These are phyloP conservation scores for Aureobasidium lini DNA, from an alignment of 2,329 filamentous ascomycete genomes.

Conservation along the genomic window DNA sequence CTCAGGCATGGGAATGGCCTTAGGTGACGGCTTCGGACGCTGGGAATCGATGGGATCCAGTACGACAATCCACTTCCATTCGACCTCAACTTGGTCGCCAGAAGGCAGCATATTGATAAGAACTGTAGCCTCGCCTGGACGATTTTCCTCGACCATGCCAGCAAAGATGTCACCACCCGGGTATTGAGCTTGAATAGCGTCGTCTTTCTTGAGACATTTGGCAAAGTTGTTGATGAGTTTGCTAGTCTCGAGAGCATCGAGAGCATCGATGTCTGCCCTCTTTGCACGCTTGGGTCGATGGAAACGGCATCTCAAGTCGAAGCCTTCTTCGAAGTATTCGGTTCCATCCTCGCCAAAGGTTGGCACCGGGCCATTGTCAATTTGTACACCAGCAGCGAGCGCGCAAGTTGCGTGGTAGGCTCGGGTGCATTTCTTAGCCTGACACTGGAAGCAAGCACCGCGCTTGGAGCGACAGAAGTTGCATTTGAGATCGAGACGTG, in stretches of 20 bases:
- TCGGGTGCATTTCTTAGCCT: conserved; percentile 84
- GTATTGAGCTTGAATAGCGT: conserved; percentile 82
- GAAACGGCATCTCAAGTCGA: conserved; percentile 91
- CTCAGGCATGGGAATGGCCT: conserved; percentile 62
- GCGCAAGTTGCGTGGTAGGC: conserved; percentile 95
- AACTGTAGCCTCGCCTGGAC: conserved; percentile 64
- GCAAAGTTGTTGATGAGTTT: conserved; percentile 62
- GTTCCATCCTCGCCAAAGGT: conserved; percentile 85
- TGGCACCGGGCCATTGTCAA: conserved; percentile 78
- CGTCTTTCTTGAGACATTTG: conserved; percentile 58
- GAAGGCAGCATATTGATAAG: conserved; percentile 78
- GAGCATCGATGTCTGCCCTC: conserved; percentile 47
- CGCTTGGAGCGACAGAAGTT: conserved; percentile 89
- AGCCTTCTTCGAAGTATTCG: conserved; percentile 85
- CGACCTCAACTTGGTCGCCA: conserved; percentile 70
- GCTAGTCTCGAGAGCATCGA: conserved; percentile 61
- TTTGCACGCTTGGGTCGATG: conserved; percentile 83
- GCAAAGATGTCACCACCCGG: conserved; percentile 83
- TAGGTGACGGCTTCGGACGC: conserved; percentile 65
- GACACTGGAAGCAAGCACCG: conserved; percentile 96
- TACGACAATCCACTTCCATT: conserved; percentile 78
- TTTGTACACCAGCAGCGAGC: conserved; percentile 80
- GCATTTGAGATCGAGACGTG: conserved; percentile 84
- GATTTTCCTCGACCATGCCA: conserved; percentile 78
- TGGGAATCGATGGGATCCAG: conserved; percentile 63